These are phyloP conservation scores for Metarhizium humberi DNA, from an alignment of 2,329 filamentous ascomycete genomes.

Conservation along the genomic window DNA sequence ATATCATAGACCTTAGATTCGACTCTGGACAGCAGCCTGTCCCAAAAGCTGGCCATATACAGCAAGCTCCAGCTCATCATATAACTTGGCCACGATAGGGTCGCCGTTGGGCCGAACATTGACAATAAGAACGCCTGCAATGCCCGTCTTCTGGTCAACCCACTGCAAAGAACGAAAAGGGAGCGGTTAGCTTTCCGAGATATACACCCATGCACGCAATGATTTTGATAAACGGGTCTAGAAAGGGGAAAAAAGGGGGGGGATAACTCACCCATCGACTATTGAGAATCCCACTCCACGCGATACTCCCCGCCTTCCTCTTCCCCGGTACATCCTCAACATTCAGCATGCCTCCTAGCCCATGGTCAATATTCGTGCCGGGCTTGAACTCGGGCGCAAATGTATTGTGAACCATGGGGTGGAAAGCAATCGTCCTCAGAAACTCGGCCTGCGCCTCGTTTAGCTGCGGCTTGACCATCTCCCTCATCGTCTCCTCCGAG, in stretches of 20 bases:
- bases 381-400: constrained; percentile 28
- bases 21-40: neutral
- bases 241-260: neutral
- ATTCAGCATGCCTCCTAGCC: constrained; percentile 30
- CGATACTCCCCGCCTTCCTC: constrained; percentile 31
- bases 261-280: constrained; percentile 28
- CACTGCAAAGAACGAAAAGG: constrained; percentile 15
- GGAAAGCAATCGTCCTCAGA: constrained; percentile 13
- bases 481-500: constrained; percentile 15
- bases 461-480: constrained; percentile 33
- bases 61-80: constrained; percentile 28
- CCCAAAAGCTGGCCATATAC: constrained; percentile 21
- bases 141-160: constrained; percentile 27
- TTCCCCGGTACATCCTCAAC: constrained; percentile 28
- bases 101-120: constrained; percentile 30
- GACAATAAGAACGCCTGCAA: constrained; percentile 29
- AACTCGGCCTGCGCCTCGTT: constrained; percentile 15
- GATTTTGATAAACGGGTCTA: neutral
- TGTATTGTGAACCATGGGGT: constrained; percentile 12
- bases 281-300: constrained; percentile 34
- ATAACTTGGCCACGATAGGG: constrained; percentile 22
- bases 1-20: neutral
- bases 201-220: too few species aligned
- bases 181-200: too few species aligned
- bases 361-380: constrained; percentile 24